Base-by-base conservation (phyloP, 768 basidiomycete species). In the Mycena capillaripes region DNA sequence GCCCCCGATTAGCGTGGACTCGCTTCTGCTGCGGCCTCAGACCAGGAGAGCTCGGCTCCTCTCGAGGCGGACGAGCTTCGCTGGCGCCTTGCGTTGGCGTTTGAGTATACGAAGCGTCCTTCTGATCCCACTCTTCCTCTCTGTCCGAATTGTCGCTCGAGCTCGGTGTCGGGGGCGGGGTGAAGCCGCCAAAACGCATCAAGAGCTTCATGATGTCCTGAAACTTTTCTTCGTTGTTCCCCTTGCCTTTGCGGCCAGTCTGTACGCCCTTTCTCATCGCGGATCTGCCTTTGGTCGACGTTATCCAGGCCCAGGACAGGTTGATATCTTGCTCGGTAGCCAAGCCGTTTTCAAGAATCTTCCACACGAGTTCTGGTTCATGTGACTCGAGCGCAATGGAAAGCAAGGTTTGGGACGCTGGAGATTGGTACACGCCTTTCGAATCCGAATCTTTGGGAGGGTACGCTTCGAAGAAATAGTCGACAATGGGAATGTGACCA, bases 321-420 rank as follows among this genome's bases (percentile, higher is more conserved):
- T 81, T 82, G 65, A 91, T 86, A 30, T 91, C 90, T 21, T 85
- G 78, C 46, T 82, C 71, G 59, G 79, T 84, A 30, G 88, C 86
- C 27, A 93, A 84, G n/a, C 82, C 82, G 52, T 86, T 89, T 57
- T 92, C 87, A 32, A 94, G 86, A 59, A 94, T 81, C 81, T 88
- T 83, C 87, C 88, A 91, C 29, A 92, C 88, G 40, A 90, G 82
- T 75, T 92, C 89, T 12, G 92, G 92, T 76, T 91, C 88, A 63
- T 82, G 79, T 17, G 92, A 91, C 73, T 88, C 84, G 52, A 94
- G 64, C 29, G 93, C 90, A 55, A 93, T 80, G 19, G 84, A 84
- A 46, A 94, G 83, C 48, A 89, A 82, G 50, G 85, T 85, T 50
- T 76, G 82, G n/a, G 85, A 76, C 7, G 82, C 72, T 0, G 87